Evolutionary conservation across 1,139 yeast genomes (phyloP), one percentile per base, ranked within the genome.

Genomic region (Sugiyamaella japonica): DNA sequence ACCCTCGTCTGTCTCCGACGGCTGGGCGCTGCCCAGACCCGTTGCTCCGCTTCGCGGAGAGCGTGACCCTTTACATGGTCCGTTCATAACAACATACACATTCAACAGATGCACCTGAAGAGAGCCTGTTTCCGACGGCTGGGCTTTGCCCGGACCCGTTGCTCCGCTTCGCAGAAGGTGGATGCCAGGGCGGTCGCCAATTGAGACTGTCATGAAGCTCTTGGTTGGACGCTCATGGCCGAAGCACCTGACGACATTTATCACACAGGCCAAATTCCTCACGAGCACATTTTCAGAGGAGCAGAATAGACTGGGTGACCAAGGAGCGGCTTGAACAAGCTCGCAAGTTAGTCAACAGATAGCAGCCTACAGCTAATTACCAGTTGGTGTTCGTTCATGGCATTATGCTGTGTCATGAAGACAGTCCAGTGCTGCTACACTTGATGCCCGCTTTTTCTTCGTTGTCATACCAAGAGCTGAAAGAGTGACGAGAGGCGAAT

Each of bases 161-260:
- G 25, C 25, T 20, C 25, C 6, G 25, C 25, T 20, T 20, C 25
- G 25, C 25, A 20, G 25, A 20, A 6, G 3, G 25, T 20, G 25
- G 3, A 20, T 16, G 70, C 62, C 7, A 70, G 63, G 8, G 80
- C 84, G 0, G 80, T 83, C 31, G 80, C 80, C 54, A 86, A 93
- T 69, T 93, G 99, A 99, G 99, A 93, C 69, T 86, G 89, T 57
- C 87, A 95, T 0, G 93, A 82, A 44, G 95, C 98, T 1, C 79
- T 93, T 25, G 85, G 91, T 67, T 76, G 89, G 59, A 75, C 68
- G 0, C 72, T 74, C 20, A 79, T 91, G 67, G 71, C 67, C 2
- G 54, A 68, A n/a, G 88, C 83, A 49, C 70, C 85, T 13, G 74
- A 70, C 2, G 69, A 70, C 32, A 68, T 82, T 17, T 71, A 70